Evolutionary conservation across 768 basidiomycete species (phyloP).

Genomic region (Sarcodon sp.): DNA sequence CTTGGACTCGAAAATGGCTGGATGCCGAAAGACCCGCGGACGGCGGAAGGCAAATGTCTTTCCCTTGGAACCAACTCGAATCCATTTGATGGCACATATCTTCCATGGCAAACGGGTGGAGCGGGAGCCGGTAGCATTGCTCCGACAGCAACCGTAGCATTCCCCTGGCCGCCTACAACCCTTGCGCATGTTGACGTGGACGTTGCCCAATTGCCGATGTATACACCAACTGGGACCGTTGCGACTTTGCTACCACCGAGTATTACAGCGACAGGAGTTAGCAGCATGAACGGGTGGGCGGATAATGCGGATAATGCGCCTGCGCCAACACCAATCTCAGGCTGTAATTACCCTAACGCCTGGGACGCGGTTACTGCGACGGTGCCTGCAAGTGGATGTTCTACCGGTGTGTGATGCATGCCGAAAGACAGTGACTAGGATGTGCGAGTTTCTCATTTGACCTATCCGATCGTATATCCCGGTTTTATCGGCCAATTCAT

Average conservation of each 20-base stretch:
- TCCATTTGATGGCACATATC: slow-evolving; percentile 39
- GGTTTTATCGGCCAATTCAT: too few relatives aligned
- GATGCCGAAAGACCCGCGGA: slow-evolving; percentile 63
- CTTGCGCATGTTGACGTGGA: slow-evolving; percentile 29
- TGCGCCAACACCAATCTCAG: slow-evolving; percentile 43
- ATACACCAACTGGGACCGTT: slow-evolving; percentile 44
- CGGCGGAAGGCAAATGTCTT: slow-evolving; percentile 47
- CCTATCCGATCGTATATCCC: too few relatives aligned
- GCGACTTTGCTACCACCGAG: slow-evolving; percentile 37
- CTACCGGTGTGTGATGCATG: not conserved
- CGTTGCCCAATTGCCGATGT: slow-evolving; percentile 36
- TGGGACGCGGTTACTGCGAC: slow-evolving; percentile 35
- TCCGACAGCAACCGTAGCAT: slow-evolving; percentile 26
- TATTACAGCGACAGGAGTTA: slow-evolving; percentile 27
- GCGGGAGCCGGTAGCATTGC: slow-evolving; percentile 35
- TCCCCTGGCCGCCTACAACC: slow-evolving; percentile 39
- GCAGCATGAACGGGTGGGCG: slow-evolving; percentile 42
- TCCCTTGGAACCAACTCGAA: slow-evolving; percentile 30
- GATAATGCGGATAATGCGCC: slow-evolving; percentile 29
- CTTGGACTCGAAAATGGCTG: slow-evolving; percentile 61
- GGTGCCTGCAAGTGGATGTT: slow-evolving; percentile 9
- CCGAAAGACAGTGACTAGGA: too few relatives aligned
- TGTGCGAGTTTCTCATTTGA: too few relatives aligned
- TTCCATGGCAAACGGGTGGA: slow-evolving; percentile 54
- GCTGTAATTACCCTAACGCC: slow-evolving; percentile 50